A percentile compares a stretch with the other conserved stretches of the same genome.
These are phyloP conservation scores for Ophiostoma triangulosporum DNA, from an alignment of 2,329 filamentous ascomycete genomes.

Conservation along the genomic window DNA sequence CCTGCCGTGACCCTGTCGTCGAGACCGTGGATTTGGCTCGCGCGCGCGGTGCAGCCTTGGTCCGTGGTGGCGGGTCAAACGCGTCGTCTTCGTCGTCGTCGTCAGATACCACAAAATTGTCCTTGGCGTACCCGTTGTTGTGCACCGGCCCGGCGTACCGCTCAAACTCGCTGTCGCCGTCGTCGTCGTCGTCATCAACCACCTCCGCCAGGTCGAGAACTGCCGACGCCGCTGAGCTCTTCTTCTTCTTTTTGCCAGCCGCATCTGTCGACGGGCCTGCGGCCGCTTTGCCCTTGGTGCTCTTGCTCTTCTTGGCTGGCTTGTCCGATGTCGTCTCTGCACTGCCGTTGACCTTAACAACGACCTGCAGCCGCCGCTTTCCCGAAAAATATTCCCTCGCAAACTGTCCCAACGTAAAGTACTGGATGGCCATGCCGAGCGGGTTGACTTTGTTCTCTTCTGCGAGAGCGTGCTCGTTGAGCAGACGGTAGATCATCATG, in stretches of 20 bases:
- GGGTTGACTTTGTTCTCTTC: constrained; percentile 57
- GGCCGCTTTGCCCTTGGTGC: background rate
- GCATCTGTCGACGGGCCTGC: background rate
- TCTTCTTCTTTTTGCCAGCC: constrained; percentile 1
- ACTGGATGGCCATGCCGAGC: constrained; percentile 58
- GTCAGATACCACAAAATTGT: constrained; percentile 30
- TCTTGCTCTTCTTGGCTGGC: constrained; percentile 2
- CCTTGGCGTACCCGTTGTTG: constrained; percentile 31
- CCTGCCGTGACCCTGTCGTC: constrained; percentile 12
- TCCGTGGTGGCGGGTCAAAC: background rate
- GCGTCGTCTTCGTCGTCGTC: constrained; percentile 22
- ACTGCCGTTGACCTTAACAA: constrained; percentile 23
- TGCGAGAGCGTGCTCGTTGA: constrained; percentile 57
- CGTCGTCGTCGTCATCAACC: constrained; percentile 16
- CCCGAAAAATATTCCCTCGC: constrained; percentile 31
- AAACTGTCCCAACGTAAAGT: constrained; percentile 41
- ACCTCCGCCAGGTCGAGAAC: constrained; percentile 22
- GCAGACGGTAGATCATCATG: constrained; percentile 66
- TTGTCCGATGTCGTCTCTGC: constrained; percentile 6
- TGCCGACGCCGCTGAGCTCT: constrained; percentile 8
- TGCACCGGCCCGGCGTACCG: constrained; percentile 21
- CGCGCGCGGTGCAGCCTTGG: background rate
- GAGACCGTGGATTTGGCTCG: background rate
- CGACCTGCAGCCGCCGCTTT: constrained; percentile 29
- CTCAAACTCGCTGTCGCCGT: constrained; percentile 27